Evolutionary conservation across 2,329 filamentous ascomycete species (phyloP), one percentile per base, ranked within the genome.

Genomic region (Colletotrichum sp.): DNA sequence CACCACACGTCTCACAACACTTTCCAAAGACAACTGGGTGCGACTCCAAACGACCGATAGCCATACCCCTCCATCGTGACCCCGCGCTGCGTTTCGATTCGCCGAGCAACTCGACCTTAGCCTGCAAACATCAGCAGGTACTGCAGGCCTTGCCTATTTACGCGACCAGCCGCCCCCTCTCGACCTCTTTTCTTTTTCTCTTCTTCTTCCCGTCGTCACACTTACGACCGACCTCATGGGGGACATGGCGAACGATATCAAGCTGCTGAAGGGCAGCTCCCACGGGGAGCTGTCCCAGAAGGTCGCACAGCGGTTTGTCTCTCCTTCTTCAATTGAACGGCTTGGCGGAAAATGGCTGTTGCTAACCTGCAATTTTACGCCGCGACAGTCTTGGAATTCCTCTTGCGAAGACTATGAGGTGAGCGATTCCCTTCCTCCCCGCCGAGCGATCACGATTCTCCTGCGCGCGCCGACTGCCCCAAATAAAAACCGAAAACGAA

Each of bases 391-490:
- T 76, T 26, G 75, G 75, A 32, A 77, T 77, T 66, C 68, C 68
- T 74, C 67, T 76, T 21, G 70, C 75, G 44, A 76, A 72, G 65
- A 76, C 76, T 12, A 77, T 77, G 76, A 77, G 75, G 67, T 76
- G 69, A 66, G 76, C 49, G 44, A 24, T 28, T n/a, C 18, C 16
- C 57, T 9, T 2, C 26, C 8, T 30, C 66, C 6, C 5, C 39
- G 44, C n/a, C 44, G 44, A 52, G n/a, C n/a, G 30, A 44, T 24
- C 32, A 36, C 8, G 34, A 49, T 32, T 30, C 69, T 21, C 12
- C 10, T 12, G 34, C 28, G 73, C 24, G 74, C 26, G 74, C 63
- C 81, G 93, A 92, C 81, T 88, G 93, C 76, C 10, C 2, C 28
- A 92, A 92, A 13, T 6, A 6, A 34, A 16, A 15, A 1, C 28